Base-by-base conservation (phyloP, 352 stramenopile species). In the Phytophthora crassamura region DNA sequence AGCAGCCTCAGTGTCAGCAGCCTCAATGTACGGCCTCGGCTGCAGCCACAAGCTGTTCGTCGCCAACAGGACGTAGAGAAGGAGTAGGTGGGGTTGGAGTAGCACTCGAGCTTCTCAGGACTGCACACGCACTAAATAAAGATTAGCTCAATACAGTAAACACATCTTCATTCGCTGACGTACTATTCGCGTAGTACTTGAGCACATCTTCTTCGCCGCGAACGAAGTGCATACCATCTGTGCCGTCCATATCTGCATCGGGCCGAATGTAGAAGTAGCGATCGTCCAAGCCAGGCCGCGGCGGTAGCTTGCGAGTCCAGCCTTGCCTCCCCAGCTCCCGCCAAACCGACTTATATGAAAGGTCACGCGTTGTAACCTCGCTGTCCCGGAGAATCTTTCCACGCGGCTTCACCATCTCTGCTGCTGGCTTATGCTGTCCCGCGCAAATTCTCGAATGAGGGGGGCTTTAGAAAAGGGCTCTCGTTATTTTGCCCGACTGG, bases 371-470 rank as follows among this genome's bases (percentile, higher is more conserved):
- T 30, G 42, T 53, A 1, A 61, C 53, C 20, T 61, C 41, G 35
- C 22, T 25, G 35, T 47, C 34, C 12, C 11, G 25, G 3, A 59
- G 3, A 10, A 39, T 15, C 7, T 54, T 42, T 1, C 38, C 12
- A 14, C 38, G 2, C 8, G 38, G 20, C 38, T 22, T 43, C 38
- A 16, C 22, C 22, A 25, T 25, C 22, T 43, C 14, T 16, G 8
- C 12, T 16, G n/a, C 20, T 16, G 9, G 7, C 45, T 51, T 41
- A n/a, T 10, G 28, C 18, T 14, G 35, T 6, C 18, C 20, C 10
- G 16, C 43, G 33, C 55, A 63, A 55, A 63, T 40, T 63, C 55
- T 54, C 9, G 32, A 60, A 60, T 60, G 40, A 45, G 40, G 20
- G 10, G 9, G 38, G 22, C 30, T 56, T 56, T 46, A 15, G 20